Conservation (phyloP, 371 early-diverging fungal species). For the Mortierella sp. region DNA sequence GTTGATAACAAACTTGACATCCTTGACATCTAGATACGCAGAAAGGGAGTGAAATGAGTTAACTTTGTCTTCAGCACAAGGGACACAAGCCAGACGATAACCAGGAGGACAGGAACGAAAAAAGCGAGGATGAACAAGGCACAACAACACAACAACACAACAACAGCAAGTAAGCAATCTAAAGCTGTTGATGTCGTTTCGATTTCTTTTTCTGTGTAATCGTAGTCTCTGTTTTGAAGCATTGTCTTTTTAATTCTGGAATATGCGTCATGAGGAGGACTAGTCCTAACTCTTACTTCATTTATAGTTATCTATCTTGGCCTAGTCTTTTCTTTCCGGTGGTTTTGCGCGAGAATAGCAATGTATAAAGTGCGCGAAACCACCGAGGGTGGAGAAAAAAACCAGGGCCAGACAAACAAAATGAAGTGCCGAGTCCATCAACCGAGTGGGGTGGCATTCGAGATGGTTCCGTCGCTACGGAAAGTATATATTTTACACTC, state of each 20-base stretch:
- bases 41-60: conserved; percentile 19
- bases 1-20: conserved; percentile 96
- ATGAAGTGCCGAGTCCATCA: conserved; percentile 44
- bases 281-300: conserved; percentile 43
- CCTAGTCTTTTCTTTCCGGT: conserved; percentile 22
- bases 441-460: conserved; percentile 8
- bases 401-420: conserved; percentile 42
- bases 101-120: neutral
- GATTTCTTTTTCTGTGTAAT: conserved; percentile 4
- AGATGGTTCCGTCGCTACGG: conserved; percentile 39
- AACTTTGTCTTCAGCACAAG: neutral
- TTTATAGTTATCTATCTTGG: conserved; percentile 14
- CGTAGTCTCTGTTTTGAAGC: neutral
- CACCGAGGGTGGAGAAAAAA: conserved; percentile 27
- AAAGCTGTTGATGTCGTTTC: too few relatives aligned
- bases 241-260: conserved; percentile 36
- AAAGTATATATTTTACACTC: conserved; percentile 1
- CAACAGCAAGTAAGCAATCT: neutral
- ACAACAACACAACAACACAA: neutral
- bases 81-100: neutral
- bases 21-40: conserved; percentile 83
- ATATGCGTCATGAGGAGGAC: conserved; percentile 7
- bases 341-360: conserved; percentile 30
- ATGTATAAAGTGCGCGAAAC: conserved; percentile 16
- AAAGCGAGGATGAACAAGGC: neutral